Conservation (phyloP, 495 filamentous ascomycete genomes). For the Penicillium egyptiacum region DNA sequence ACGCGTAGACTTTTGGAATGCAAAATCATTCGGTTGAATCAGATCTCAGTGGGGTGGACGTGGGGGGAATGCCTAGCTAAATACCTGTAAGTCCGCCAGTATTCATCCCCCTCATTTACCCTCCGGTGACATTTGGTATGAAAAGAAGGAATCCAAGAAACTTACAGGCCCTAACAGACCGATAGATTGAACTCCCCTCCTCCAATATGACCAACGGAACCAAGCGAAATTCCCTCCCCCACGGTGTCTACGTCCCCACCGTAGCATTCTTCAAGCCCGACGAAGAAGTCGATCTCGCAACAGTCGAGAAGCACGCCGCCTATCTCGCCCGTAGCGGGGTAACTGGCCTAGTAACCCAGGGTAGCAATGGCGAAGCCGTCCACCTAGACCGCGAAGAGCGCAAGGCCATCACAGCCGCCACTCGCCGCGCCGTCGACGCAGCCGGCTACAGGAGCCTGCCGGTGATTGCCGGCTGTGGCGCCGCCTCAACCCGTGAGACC, state of each 20-base stretch:
- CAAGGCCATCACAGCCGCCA: conserved; percentile 66
- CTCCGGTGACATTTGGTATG: conserved; percentile 5
- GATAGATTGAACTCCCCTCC: background rate
- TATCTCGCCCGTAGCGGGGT: conserved; percentile 81
- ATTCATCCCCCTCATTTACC: background rate
- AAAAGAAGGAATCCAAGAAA: background rate
- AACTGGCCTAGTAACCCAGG: conserved; percentile 78
- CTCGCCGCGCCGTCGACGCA: conserved; percentile 71
- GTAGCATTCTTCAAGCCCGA: conserved; percentile 65
- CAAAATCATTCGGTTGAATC: background rate
- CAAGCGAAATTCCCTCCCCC: conserved; percentile 32
- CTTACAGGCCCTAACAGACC: background rate
- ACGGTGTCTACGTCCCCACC: conserved; percentile 68
- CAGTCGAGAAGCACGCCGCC: conserved; percentile 72
- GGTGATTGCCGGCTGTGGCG: conserved; percentile 81
- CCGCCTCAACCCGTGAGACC: conserved; percentile 83
- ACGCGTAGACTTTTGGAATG: background rate
- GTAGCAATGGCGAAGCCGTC: conserved; percentile 87
- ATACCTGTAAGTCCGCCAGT: background rate
- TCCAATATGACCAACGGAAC: conserved; percentile 31
- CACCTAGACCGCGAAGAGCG: conserved; percentile 73
- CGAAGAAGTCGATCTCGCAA: conserved; percentile 64
- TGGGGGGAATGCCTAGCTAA: conserved; percentile 6
- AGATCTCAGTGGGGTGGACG: conserved; percentile 1
- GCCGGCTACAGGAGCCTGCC: conserved; percentile 67